A percentile compares a stretch with the other conserved stretches of the same genome.
phyloP scores from a whole-genome alignment of 192 early-diverging fungal species.

The Phycomyces nitens region DNA sequence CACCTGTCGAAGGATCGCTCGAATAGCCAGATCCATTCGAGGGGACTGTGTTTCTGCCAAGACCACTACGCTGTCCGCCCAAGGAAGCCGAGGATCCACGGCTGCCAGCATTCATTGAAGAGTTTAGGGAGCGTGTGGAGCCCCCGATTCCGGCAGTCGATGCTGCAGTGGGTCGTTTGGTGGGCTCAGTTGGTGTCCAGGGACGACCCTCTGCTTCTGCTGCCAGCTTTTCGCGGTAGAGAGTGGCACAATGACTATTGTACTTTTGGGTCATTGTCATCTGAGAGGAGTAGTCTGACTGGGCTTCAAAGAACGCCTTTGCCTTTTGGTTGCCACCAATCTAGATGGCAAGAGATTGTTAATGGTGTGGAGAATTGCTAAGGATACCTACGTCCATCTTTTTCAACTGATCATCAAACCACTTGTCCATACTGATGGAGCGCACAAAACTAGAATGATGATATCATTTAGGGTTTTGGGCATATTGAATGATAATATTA shows the following conservation, averaged over 20 bases:
- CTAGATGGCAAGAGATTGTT: no score
- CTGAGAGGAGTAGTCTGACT: constrained; percentile 68
- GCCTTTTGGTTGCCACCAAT: constrained; percentile 88
- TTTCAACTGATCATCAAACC: constrained; percentile 91
- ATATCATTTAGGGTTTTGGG: no score
- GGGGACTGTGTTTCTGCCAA: background rate
- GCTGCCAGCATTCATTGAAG: constrained; percentile 3
- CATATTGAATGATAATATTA: no score
- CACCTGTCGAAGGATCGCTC: constrained; percentile 3
- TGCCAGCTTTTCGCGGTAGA: constrained; percentile 82
- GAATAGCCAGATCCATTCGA: constrained; percentile 5
- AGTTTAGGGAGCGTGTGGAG: constrained; percentile 28
- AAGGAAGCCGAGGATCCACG: constrained; percentile 17
- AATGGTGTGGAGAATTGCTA: no score
- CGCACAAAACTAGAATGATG: constrained; percentile 78
- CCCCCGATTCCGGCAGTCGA: constrained; percentile 25
- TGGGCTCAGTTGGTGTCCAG: constrained; percentile 44
- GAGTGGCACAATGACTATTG: constrained; percentile 75
- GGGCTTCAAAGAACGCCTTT: constrained; percentile 78
- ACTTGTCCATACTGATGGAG: constrained; percentile 98
- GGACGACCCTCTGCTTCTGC: constrained; percentile 56
- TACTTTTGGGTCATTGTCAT: constrained; percentile 88
- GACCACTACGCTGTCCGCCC: constrained; percentile 6
- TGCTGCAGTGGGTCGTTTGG: background rate
- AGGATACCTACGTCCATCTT: constrained; percentile 71